Evolutionary conservation across 78 protist species (phyloP).

Genomic region (Monocercomonoides exilis): DNA sequence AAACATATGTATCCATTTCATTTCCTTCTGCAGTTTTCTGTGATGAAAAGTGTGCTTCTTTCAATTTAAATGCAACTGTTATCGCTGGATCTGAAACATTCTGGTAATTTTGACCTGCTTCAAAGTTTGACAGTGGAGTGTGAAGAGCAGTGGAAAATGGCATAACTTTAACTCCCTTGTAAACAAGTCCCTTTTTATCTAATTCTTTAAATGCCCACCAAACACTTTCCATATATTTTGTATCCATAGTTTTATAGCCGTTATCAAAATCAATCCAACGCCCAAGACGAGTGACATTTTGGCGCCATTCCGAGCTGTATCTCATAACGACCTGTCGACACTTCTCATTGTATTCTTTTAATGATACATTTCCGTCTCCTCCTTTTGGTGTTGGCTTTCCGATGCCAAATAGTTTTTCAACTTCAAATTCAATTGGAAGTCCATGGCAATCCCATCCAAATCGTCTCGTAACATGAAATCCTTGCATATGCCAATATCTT

Average conservation of each 20-base stretch:
- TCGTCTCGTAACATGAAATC: slow-evolving; percentile 88
- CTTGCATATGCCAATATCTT: slow-evolving; percentile 86
- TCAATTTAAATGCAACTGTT: slow-evolving; percentile 54
- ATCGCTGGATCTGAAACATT: slow-evolving; percentile 80
- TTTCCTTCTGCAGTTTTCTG: slow-evolving; percentile 29
- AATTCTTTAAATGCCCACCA: slow-evolving; percentile 93
- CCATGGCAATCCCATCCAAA: slow-evolving; percentile 99
- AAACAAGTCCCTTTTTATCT: slow-evolving; percentile 79
- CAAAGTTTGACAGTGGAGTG: slow-evolving; percentile 98
- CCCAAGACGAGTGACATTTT: slow-evolving; percentile 79
- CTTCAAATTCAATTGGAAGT: slow-evolving; percentile 95
- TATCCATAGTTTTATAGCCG: slow-evolving; percentile 95
- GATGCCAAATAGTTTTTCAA: slow-evolving; percentile 85
- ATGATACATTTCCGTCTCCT: slow-evolving; percentile 48
- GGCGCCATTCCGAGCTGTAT: slow-evolving; percentile 83
- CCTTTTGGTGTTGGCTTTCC: slow-evolving; percentile 11
- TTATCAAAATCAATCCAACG: slow-evolving; percentile 98
- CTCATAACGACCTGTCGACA: slow-evolving; percentile 89
- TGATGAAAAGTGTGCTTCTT: no score
- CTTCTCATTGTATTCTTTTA: slow-evolving; percentile 79
- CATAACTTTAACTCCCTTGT: slow-evolving; percentile 92
- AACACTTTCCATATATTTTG: slow-evolving; percentile 85
- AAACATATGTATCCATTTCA: slow-evolving; percentile 38
- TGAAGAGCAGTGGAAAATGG: slow-evolving; percentile 88
- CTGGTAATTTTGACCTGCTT: slow-evolving; percentile 84